These are phyloP conservation scores for Eimeria praecox DNA, from an alignment of 169 alveolate genomes.

Conservation along the genomic window DNA sequence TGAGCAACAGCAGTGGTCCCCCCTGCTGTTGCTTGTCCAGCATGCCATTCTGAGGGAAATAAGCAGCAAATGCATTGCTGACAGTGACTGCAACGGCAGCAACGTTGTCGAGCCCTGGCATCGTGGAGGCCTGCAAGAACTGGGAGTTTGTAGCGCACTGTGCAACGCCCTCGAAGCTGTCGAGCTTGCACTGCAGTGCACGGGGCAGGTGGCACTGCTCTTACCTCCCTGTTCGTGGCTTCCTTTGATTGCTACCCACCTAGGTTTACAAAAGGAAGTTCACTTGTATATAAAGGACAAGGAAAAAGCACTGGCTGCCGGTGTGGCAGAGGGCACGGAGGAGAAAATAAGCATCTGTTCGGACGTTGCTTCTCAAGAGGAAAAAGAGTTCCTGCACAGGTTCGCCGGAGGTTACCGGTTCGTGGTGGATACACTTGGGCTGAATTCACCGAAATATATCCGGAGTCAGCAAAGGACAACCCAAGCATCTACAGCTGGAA, in stretches of 20 bases:
- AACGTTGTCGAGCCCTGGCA: conserved; percentile 35
- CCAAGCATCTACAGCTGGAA: not conserved
- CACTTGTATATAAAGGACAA: conserved; percentile 20
- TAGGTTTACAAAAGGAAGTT: conserved; percentile 58
- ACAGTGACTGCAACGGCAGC: not conserved
- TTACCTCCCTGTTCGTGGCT: conserved; percentile 64
- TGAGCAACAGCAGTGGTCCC: conserved; percentile 49
- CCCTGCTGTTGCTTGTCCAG: conserved; percentile 60
- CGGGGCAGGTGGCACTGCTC: conserved; percentile 56
- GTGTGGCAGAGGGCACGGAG: not conserved
- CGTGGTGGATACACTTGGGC: conserved; percentile 38
- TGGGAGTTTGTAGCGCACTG: conserved; percentile 70
- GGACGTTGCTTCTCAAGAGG: not conserved
- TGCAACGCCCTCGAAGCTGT: conserved; percentile 56
- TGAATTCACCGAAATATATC: not conserved
- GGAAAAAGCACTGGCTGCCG: not conserved
- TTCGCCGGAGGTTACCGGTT: conserved; percentile 39
- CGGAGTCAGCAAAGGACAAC: not conserved
- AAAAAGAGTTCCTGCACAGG: not conserved
- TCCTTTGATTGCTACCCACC: conserved; percentile 51
- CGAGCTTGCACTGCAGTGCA: conserved; percentile 61
- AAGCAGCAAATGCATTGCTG: not conserved
- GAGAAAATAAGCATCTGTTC: not conserved
- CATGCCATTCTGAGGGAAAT: conserved; percentile 61
- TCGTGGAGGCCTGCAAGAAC: conserved; percentile 66